A percentile compares a stretch with the other conserved stretches of the same genome.
These are phyloP conservation scores for Leccinum aurantiacum DNA, from an alignment of 768 basidiomycete genomes.

Conservation along the genomic window DNA sequence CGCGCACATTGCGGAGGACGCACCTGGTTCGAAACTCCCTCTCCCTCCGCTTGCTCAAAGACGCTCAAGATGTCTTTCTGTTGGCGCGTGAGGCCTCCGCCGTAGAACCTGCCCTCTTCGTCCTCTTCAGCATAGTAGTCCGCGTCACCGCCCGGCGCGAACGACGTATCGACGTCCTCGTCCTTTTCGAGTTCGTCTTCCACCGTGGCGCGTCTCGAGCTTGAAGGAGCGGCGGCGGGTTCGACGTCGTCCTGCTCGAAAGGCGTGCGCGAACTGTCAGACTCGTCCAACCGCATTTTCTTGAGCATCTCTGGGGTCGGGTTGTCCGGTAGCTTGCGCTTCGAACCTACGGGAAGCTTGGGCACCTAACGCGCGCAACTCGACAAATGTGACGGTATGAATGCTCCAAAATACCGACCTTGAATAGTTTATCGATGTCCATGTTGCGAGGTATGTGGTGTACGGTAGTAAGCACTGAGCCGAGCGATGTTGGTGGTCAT, in stretches of 20 bases:
- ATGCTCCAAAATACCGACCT: constrained; percentile 30
- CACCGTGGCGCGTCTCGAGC: constrained; percentile 49
- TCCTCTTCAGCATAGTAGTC: constrained; percentile 92
- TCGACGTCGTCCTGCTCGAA: constrained; percentile 13
- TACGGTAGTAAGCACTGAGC: not conserved
- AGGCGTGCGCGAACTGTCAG: constrained; percentile 5
- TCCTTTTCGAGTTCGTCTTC: constrained; percentile 50
- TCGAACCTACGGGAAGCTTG: constrained; percentile 63
- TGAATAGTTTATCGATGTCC: constrained; percentile 54
- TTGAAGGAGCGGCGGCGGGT: constrained; percentile 9
- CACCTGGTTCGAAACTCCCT: constrained; percentile 68
- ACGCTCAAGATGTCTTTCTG: constrained; percentile 97
- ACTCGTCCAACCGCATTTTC: constrained; percentile 62
- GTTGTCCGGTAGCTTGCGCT: constrained; percentile 73
- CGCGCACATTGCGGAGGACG: constrained; percentile 29
- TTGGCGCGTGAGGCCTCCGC: constrained; percentile 87
- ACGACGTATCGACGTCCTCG: constrained; percentile 36
- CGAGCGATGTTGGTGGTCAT: not conserved
- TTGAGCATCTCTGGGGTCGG: constrained; percentile 83
- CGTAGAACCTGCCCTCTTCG: constrained; percentile 89
- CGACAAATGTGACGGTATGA: not conserved
- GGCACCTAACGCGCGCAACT: constrained; percentile 48
- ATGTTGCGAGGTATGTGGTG: constrained; percentile 25
- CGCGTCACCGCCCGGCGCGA: constrained; percentile 84
- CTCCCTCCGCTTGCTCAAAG: constrained; percentile 74